Evolutionary conservation across 768 basidiomycete genomes (phyloP).

Genomic region (Stropharia rugosoannulata): DNA sequence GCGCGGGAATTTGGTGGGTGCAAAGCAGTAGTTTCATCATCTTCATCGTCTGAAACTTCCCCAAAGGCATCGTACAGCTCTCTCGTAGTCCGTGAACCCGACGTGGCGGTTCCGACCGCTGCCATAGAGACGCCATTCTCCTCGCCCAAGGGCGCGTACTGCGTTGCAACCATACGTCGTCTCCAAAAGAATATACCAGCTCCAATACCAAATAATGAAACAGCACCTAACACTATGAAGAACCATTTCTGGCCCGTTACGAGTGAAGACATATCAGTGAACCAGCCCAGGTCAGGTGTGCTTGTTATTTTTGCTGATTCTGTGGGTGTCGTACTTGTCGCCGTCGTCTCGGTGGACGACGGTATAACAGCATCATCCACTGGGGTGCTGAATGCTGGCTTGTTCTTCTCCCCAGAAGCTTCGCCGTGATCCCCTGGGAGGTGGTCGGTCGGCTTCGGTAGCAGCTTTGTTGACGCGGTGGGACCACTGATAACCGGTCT

Average conservation of each 20-base stretch:
- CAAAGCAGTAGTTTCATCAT: constrained; percentile 70
- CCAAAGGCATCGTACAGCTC: constrained; percentile 98
- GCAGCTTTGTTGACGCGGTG: constrained; percentile 51
- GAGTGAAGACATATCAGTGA: constrained; percentile 73
- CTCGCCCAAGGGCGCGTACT: constrained; percentile 60
- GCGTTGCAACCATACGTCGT: constrained; percentile 45
- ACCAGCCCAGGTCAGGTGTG: constrained; percentile 83
- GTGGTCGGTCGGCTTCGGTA: constrained; percentile 82
- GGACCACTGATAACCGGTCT: constrained; percentile 33
- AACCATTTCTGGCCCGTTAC: constrained; percentile 85
- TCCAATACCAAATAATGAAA: constrained; percentile 70
- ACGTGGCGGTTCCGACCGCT: constrained; percentile 44
- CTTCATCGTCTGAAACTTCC: constrained; percentile 79
- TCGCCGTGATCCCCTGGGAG: constrained; percentile 86
- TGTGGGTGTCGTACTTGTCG: constrained; percentile 5
- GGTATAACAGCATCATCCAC: constrained; percentile 25
- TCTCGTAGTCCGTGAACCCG: constrained; percentile 60
- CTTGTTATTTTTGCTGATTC: constrained; percentile 41
- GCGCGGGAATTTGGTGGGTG: constrained; percentile 34
- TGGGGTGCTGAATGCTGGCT: constrained; percentile 61
- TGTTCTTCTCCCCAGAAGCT: constrained; percentile 76
- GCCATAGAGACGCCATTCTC: constrained; percentile 81
- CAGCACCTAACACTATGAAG: constrained; percentile 80
- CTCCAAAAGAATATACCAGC: constrained; percentile 80
- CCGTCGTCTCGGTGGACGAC: constrained; percentile 11